phyloP scores from a whole-genome alignment of 108 stramenopile species.

The Fragilariopsis cylindrus region DNA sequence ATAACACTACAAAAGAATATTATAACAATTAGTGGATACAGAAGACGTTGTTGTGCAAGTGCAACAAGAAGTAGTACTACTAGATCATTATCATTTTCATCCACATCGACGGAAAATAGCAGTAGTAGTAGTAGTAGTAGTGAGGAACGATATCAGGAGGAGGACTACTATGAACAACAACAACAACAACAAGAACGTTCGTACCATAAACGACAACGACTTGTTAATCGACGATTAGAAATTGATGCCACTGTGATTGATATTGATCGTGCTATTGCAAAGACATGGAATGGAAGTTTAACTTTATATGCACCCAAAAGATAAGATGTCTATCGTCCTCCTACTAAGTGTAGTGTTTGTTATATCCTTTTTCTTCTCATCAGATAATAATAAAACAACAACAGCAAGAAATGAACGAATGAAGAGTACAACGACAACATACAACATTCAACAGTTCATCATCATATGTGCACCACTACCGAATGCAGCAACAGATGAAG shows the following conservation, averaged over 20 bases:
- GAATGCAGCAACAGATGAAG: not conserved
- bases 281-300: slow-evolving; percentile 19
- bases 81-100: too few species aligned
- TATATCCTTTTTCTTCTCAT: too few species aligned
- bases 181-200: not conserved
- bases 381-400: too few species aligned
- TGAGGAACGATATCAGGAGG: not conserved
- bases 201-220: slow-evolving; percentile 21
- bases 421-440: not conserved
- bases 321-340: not conserved
- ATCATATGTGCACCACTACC: not conserved
- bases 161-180: not conserved
- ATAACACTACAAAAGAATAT: slow-evolving; percentile 1
- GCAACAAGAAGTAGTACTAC: too few species aligned
- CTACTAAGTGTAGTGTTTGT: too few species aligned
- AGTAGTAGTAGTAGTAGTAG: not conserved
- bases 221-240: not conserved
- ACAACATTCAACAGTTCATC: not conserved
- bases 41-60: not conserved
- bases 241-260: slow-evolving; percentile 18
- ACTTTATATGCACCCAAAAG: slow-evolving; percentile 33
- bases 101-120: too few species aligned
- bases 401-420: not conserved
- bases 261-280: slow-evolving; percentile 27
- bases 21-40: slow-evolving; percentile 16